Evolutionary conservation across 495 filamentous ascomycete species (phyloP), one percentile per base, ranked within the genome.

Genomic region (Staphylotrichum tortipilum): DNA sequence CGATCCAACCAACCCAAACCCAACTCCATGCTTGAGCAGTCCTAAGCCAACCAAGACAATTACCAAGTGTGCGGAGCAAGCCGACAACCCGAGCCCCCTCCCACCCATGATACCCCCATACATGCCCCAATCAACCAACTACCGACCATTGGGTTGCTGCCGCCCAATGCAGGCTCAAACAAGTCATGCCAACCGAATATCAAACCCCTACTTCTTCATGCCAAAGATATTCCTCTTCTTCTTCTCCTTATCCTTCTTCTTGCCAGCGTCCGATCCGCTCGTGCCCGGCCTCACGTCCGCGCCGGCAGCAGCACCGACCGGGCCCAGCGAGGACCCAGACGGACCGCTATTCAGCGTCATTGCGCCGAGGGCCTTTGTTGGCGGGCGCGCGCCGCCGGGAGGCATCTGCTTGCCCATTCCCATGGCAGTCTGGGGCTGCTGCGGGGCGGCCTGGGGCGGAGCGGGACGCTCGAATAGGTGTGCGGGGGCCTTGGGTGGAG

Each of bases 381-480:
- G 64, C 43, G 56, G 64, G 21, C 34, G 53, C 43, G 53, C 50
- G 24, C 48, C 62, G 53, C 59, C 53, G 44, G 53, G 58, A 15
- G 52, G 43, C 37, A 54, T 55, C 47, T 46, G 47, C 38, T 19
- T 17, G 15, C 38, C 49, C 69, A 23, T 52, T 19, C 47, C 63
- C 58, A 29, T 71, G 68, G 15, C 71, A 50, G n/a, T 54, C 57
- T 35, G 22, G n/a, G 19, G 12, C 28, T n/a, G 41, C n/a, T 35
- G 52, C 34, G 33, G 2, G 0, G 4, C 7, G 3, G 19, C 12
- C 4, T 8, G 4, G 19, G 79, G 65, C 10, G 75, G 76, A 1
- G 78, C 70, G 9, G 89, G 82, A n/a, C 76, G 74, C 63, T 95
- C 89, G 58, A 92, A 92, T 1, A 98, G 70, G 69, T 94, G 86